phyloP scores from a whole-genome alignment of 768 basidiomycete genomes.

The Boletus coccyginus region DNA sequence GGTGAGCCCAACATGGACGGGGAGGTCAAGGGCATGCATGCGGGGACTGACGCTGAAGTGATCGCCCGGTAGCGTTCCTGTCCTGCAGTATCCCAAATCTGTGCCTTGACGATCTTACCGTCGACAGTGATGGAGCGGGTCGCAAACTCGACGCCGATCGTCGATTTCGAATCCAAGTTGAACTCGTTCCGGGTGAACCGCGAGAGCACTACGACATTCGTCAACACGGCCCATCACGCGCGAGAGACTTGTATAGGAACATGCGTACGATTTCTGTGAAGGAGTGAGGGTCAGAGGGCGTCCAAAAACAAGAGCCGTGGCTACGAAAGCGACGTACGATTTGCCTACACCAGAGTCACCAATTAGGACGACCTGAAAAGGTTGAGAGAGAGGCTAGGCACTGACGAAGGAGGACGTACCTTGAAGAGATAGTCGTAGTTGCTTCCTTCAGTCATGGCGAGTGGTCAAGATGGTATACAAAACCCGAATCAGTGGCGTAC shows the following conservation, averaged over 20 bases:
- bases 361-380: conserved; percentile 89
- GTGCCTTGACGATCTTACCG: conserved; percentile 94
- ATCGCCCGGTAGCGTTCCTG: conserved; percentile 98
- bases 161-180: conserved; percentile 98
- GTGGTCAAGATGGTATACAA: not conserved
- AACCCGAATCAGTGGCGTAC: too few species aligned
- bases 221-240: conserved; percentile 1
- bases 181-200: conserved; percentile 99
- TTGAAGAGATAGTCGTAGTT: conserved; percentile 99
- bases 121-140: conserved; percentile 96
- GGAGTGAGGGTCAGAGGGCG: not conserved
- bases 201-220: conserved; percentile 73
- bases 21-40: not conserved
- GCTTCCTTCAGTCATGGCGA: conserved; percentile 81
- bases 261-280: conserved; percentile 34
- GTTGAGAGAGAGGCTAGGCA: not conserved
- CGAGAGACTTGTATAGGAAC: not conserved
- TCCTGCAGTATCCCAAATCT: conserved; percentile 99
- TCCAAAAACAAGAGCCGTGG: not conserved
- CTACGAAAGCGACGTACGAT: conserved; percentile 67
- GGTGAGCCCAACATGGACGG: not conserved
- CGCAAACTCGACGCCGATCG: conserved; percentile 98
- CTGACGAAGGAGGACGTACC: conserved; percentile 39
- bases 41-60: conserved; percentile 76
- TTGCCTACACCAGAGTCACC: conserved; percentile 99